phyloP scores from a whole-genome alignment of 768 basidiomycete species.

The Mycena albidolilacea region DNA sequence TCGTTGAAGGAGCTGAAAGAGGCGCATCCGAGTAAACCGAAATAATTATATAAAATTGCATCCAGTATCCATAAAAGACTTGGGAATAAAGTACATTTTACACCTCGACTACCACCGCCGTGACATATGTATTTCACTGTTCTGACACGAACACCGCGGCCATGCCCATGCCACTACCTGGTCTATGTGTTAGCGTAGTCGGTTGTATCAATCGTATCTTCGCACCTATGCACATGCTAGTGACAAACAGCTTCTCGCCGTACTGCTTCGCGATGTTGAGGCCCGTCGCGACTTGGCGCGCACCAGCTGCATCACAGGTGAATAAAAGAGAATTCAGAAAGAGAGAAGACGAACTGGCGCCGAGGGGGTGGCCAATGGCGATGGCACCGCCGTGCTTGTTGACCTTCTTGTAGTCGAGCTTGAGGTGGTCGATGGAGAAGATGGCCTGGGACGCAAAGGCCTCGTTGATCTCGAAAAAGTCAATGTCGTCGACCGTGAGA shows the following conservation, averaged over 20 bases:
- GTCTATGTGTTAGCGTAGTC: no score
- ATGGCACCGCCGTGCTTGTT: conserved; percentile 93
- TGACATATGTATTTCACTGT: conserved; percentile 60
- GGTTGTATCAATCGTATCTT: no score
- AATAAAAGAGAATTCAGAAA: conserved; percentile 20
- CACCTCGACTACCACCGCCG: neutral
- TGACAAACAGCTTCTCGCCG: conserved; percentile 83
- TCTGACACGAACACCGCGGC: conserved; percentile 89
- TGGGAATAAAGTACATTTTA: conserved; percentile 7
- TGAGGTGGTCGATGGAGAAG: conserved; percentile 77
- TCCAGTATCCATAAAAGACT: conserved; percentile 6
- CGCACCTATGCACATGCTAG: conserved; percentile 87
- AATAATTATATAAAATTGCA: neutral
- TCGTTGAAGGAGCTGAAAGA: neutral
- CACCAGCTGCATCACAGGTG: conserved; percentile 68
- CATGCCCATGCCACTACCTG: conserved; percentile 89
- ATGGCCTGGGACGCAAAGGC: conserved; percentile 91
- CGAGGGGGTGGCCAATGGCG: conserved; percentile 91
- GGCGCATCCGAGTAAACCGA: neutral
- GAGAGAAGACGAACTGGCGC: conserved; percentile 72
- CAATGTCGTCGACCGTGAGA: conserved; percentile 78
- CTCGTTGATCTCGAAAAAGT: conserved; percentile 95
- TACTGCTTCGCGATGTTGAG: conserved; percentile 86
- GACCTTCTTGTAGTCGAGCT: conserved; percentile 83
- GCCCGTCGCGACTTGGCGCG: conserved; percentile 90